Evolutionary conservation across 345 rosid genomes (phyloP).

Genomic region (rapeseed (Brassica napus)): Da-Ae NC_063451.1:28886001-28886500

Average conservation of each 20-base stretch:
- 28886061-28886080: not conserved
- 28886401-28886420: not conserved
- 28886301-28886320: not conserved
- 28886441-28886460: not conserved
- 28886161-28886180: not conserved
- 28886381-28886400: not conserved
- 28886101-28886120: not conserved
- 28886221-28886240: not conserved
- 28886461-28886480: not conserved
- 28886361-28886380: not conserved
- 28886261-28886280: not conserved
- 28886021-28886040: slow-evolving; percentile 3
- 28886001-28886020: slow-evolving; percentile 20
- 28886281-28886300: not conserved
- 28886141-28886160: not conserved
- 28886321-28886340: not conserved
- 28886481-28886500: not conserved
- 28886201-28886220: not conserved
- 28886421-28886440: not conserved
- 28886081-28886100: not conserved
- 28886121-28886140: not conserved
- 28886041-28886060: not conserved
- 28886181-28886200: not conserved
- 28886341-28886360: not conserved
- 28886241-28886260: not conserved